Percentiles rank a stretch among this genome's conserved stretches.
Evolutionary conservation across 2,329 filamentous ascomycete genomes (phyloP).

Genomic region (Sporothrix curviconia): DNA sequence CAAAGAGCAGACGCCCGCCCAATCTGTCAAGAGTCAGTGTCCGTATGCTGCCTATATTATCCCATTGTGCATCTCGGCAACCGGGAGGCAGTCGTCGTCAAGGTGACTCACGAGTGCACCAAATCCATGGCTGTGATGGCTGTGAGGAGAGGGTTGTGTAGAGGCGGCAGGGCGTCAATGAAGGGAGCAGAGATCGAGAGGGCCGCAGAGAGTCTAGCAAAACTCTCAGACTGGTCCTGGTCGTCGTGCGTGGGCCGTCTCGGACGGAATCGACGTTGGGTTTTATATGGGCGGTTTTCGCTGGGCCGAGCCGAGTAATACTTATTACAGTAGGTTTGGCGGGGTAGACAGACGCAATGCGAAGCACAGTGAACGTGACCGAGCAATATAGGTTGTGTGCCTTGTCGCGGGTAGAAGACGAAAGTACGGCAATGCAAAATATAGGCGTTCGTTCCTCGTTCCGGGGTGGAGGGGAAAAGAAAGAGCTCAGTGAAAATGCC

Average conservation of each 20-base stretch:
- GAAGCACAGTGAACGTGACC: no score
- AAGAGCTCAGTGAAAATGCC: background rate
- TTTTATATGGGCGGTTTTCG: background rate
- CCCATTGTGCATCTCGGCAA: conserved; percentile 27
- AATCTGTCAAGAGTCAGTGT: no score
- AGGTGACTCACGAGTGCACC: conserved; percentile 43
- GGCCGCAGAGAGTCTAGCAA: background rate
- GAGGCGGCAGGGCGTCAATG: conserved; percentile 2
- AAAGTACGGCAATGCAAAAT: no score
- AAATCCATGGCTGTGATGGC: conserved; percentile 42
- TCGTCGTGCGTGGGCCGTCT: background rate
- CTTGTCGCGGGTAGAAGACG: no score
- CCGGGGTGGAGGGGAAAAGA: background rate
- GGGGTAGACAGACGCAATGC: conserved; percentile 7
- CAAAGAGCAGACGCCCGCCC: conserved; percentile 88
- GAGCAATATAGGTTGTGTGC: no score
- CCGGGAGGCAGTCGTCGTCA: background rate
- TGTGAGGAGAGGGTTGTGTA: background rate
- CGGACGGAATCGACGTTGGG: conserved; percentile 8
- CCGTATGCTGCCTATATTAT: no score
- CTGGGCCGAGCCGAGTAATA: background rate
- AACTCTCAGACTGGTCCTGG: background rate
- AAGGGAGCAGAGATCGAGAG: background rate
- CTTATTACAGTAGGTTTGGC: background rate
- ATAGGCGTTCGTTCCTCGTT: background rate